Evolutionary conservation across 2,329 filamentous ascomycete genomes (phyloP), one percentile per base, ranked within the genome.

Genomic region (Botryotinia convoluta): DNA sequence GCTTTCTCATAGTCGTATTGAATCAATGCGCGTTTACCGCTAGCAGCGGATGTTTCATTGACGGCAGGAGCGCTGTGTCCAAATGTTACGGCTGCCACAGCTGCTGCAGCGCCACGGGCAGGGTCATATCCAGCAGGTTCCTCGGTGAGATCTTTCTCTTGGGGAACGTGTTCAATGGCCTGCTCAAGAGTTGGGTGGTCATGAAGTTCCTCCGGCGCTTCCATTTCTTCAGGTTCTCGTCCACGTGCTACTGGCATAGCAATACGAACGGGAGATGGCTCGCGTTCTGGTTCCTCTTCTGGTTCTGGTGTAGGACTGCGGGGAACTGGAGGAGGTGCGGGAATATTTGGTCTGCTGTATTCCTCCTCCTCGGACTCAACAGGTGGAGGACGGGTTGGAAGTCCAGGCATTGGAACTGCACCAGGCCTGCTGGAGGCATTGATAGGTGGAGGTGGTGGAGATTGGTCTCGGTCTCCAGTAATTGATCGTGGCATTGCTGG

Each of bases 1-100:
- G 94, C 94, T 84, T 97, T 98, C 79, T 98, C 95, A 81, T 99
- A 99, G 81, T 99, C 96, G 81, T 96, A 99, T 79, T 96, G 91
- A 51, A 96, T 89, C 73, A 97, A 80, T 1, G 96, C 96, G 65
- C 90, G 90, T 81, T 91, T 88, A 71, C 92, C 92, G 51, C 87
- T 87, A n/a, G 81, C 81, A 2, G 83, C 83, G 44, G 85, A 84
- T 62, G 82, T 81, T 76, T 84, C 81, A 42, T 83, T 84, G 32
- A 87, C 84, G 57, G 77, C 72, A 54, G 77, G 69, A 44, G 78
- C 83, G 32, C 82, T 79, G 20, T 82, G 80, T 42, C 81, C 84
- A 76, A 85, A 83, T 26, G 82, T 83, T 71, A 83, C 83, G 77
- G 84, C 83, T 32, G 87, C 87, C 20, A 88, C 86, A 65, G 87